Base-by-base conservation (phyloP, 352 stramenopile species). In the Thalassiosira livingstoniorum region DNA sequence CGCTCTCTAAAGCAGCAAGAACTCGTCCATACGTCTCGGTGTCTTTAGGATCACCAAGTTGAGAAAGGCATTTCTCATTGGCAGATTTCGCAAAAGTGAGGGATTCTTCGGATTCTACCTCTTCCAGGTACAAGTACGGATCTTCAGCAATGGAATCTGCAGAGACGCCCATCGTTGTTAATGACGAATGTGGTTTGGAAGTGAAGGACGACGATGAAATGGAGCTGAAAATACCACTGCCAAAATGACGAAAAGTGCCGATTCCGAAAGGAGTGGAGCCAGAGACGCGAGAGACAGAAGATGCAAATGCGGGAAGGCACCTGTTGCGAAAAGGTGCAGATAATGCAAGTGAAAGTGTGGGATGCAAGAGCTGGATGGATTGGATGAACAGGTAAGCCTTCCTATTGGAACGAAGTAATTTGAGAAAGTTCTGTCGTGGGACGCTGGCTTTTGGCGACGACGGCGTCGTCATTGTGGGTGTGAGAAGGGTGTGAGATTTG, bases 71-170 rank as follows among this genome's bases (percentile, higher is more conserved):
- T 54, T 87, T 85, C 47, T 86, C 86, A 70, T 93, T 92, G 31
- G 86, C 77, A 31, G n/a, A 35, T 67, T 87, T 89, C 21, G 90
- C 90, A 87, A 94, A 94, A 31, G 85, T 58, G 15, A 94, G 71
- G 29, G 67, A 88, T 76, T 86, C 81, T 51, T 91, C 65, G 1
- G 80, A 85, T 73, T 94, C 90, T 4, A 94, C 86, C 34, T 94
- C 89, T 81, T 94, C 89, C 32, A 94, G 74, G 69, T 76, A 92
- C 25, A 87, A 74, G 63, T 92, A 94, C 0, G 83, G 83, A 77
- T 94, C 89, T 78, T 91, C 80, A 55, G 58, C 53, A 0, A 57
- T 57, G 2, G 34, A 31, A 39, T 69, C n/a, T 68, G 51, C 39
- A 39, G 47, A 58, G 47, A 58, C 11, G 27, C 47, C 47, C 47